Base-by-base conservation (phyloP, 2,329 filamentous ascomycete genomes). In the Alternaria conjuncta region DNA sequence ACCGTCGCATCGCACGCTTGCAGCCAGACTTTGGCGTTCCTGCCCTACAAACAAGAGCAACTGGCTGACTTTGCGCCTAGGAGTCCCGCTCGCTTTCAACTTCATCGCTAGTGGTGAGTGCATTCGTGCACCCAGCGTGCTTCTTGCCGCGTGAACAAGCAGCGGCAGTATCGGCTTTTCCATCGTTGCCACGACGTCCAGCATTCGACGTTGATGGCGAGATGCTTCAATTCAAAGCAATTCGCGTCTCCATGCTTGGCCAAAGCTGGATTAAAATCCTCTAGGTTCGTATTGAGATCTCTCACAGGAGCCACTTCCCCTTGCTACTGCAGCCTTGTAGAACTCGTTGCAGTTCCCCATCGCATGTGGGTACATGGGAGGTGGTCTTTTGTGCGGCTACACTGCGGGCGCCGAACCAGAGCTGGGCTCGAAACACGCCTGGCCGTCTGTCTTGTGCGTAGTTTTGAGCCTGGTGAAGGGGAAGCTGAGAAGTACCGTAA, bases 401-500 rank as follows among this genome's bases (percentile, higher is more conserved):
- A 94, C 92, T 94, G 92, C 92, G 92, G 92, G 92, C 90, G 92
- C 92, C 73, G 86, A 93, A 83, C 89, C 66, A 57, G 67, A 55
- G 60, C 49, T 56, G 56, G 55, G 18, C 49, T 45, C 61, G 50
- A 50, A 53, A 23, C 55, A 55, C 60, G 63, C 55, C 26, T 57
- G 57, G 61, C 41, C 26, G 32, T 28, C 10, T 25, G 18, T 60
- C 62, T 56, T 49, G 47, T 51, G 56, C 51, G 49, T 20, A 36
- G 23, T 10, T 36, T 60, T 63, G 54, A 32, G 25, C 18, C 30
- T 53, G 54, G 65, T 72, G 64, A 64, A 72, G 74, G 88, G 84
- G 87, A 94, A 88, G 92, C 92, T 95, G 92, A 96, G 92, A 95
- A 90, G 91, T 89, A 96, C 92, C 92, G 92, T 94, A 85, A 91